A percentile compares a stretch with the other conserved stretches of the same genome.
Conservation (phyloP, 2,329 filamentous ascomycete species). For the Neurospora sp. region DNA sequence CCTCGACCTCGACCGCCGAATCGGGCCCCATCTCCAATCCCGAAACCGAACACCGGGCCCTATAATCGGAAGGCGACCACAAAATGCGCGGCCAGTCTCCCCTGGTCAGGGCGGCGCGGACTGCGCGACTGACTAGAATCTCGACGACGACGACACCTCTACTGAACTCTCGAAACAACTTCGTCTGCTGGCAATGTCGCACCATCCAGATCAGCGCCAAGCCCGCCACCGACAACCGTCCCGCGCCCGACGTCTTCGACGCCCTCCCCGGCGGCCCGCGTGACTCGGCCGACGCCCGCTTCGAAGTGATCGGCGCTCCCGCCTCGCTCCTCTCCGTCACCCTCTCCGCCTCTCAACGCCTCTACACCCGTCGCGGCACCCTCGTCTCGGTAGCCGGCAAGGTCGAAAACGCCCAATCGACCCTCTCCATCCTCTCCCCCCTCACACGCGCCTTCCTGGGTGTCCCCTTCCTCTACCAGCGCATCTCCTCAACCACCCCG, state of each 20-base stretch:
- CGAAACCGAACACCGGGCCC: not conserved
- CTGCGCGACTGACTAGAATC: conserved; percentile 15
- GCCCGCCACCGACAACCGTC: conserved; percentile 46
- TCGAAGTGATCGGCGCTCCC: conserved; percentile 85
- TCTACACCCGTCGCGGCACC: conserved; percentile 87
- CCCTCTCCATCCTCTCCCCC: conserved; percentile 77
- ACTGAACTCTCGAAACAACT: conserved; percentile 19
- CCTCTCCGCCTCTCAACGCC: conserved; percentile 83
- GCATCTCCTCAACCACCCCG: conserved; percentile 77
- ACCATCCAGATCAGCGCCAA: conserved; percentile 53
- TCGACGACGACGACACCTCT: conserved; percentile 8
- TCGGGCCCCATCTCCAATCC: not conserved
- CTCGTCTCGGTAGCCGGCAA: conserved; percentile 85
- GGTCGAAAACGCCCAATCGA: conserved; percentile 85
- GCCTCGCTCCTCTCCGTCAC: conserved; percentile 91
- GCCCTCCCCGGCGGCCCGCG: conserved; percentile 35
- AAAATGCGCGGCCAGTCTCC: conserved; percentile 35
- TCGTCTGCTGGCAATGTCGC: conserved; percentile 47
- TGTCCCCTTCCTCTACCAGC: conserved; percentile 91
- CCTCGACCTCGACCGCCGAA: not conserved
- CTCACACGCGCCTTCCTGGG: conserved; percentile 70
- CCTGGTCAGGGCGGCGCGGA: conserved; percentile 27
- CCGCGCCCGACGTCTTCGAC: conserved; percentile 59
- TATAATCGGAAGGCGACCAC: not conserved
- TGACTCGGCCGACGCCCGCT: conserved; percentile 61